Percentiles rank a stretch among this genome's conserved stretches.
Evolutionary conservation across 371 early-diverging fungal genomes (phyloP).

Genomic region (Coemansia sp.): DNA sequence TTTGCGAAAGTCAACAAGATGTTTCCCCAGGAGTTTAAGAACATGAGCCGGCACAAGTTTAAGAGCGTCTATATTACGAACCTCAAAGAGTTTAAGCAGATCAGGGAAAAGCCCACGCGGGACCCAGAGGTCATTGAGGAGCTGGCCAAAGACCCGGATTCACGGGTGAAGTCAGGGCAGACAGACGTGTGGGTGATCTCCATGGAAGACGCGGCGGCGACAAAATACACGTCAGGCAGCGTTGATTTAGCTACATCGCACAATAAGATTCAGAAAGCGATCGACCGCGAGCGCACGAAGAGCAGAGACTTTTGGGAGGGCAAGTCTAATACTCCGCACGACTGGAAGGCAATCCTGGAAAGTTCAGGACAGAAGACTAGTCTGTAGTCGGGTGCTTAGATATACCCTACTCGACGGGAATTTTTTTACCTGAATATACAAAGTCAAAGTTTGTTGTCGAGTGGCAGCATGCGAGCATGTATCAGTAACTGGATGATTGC

Average conservation of each 20-base stretch:
- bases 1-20: constrained; percentile 6
- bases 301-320: constrained; percentile 53
- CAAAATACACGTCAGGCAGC: constrained; percentile 18
- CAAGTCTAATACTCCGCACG: constrained; percentile 45
- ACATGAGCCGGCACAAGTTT: constrained; percentile 31
- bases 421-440: not conserved
- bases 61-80: constrained; percentile 46
- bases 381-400: not conserved
- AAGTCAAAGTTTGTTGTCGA: not conserved
- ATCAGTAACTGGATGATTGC: too few relatives aligned
- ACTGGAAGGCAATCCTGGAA: constrained; percentile 44
- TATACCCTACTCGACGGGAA: too few relatives aligned
- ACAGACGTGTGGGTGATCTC: constrained; percentile 35
- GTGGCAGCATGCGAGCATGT: too few relatives aligned
- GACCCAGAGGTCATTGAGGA: constrained; percentile 26
- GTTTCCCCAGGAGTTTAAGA: constrained; percentile 38
- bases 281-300: constrained; percentile 35
- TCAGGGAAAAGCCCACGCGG: constrained; percentile 20
- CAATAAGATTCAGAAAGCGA: constrained; percentile 16
- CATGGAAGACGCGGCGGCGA: constrained; percentile 7
- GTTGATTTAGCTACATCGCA: constrained; percentile 14
- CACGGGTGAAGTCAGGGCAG: constrained; percentile 7
- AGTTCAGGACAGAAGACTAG: constrained; percentile 10
- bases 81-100: constrained; percentile 46
- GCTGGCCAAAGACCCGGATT: constrained; percentile 22